phyloP scores from a whole-genome alignment of 306 rosid genomes.

The Macrotyloma uniflorum region DNA sequence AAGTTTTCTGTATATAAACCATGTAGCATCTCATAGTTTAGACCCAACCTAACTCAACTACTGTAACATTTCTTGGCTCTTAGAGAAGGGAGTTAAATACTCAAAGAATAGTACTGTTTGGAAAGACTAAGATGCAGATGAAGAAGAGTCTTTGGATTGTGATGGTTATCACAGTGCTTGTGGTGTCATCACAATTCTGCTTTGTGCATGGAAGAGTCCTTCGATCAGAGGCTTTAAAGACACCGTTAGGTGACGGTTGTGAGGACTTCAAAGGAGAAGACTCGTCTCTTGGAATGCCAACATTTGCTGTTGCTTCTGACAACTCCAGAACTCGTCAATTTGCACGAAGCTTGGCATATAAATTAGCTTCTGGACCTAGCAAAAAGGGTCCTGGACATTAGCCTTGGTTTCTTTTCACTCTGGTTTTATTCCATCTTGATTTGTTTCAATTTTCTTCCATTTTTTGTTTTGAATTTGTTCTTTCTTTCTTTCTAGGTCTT shows the following conservation, averaged over 20 bases:
- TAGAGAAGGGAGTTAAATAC: not conserved
- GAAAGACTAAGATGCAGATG: slow-evolving; percentile 35
- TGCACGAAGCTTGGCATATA: slow-evolving; percentile 52
- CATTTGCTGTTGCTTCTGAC: slow-evolving; percentile 52
- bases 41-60: not conserved
- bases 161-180: slow-evolving; percentile 43
- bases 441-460: not conserved
- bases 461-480: not conserved
- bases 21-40: not conserved
- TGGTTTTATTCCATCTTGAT: not conserved
- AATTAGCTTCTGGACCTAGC: slow-evolving; percentile 80
- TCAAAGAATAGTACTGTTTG: not conserved
- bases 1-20: slow-evolving; percentile 21
- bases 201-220: slow-evolving; percentile 68
- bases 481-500: not conserved
- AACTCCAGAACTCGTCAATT: slow-evolving; percentile 46
- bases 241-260: slow-evolving; percentile 25
- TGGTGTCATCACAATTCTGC: slow-evolving; percentile 42
- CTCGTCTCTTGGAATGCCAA: slow-evolving; percentile 41
- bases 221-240: slow-evolving; percentile 25
- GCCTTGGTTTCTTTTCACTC: not conserved
- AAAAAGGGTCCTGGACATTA: slow-evolving; percentile 77
- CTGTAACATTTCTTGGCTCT: not conserved
- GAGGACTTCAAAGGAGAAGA: slow-evolving; percentile 32
- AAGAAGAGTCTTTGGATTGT: slow-evolving; percentile 40